Percentiles rank a stretch among this genome's conserved stretches.
Evolutionary conservation across 2,329 filamentous ascomycete species (phyloP).

Genomic region (Diplodia sapinea): DNA sequence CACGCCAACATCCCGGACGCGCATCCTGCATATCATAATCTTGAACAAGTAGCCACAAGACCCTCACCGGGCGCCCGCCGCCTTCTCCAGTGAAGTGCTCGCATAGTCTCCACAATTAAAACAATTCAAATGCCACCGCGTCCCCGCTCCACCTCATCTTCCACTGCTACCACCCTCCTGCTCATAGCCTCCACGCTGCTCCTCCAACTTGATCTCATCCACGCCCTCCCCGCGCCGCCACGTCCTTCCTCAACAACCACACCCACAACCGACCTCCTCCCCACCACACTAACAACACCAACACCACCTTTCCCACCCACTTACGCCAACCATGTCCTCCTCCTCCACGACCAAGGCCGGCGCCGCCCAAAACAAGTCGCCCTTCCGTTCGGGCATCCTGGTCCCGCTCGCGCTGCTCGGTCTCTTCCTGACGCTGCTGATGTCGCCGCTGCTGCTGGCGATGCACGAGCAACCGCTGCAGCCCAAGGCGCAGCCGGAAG

Average conservation of each 20-base stretch:
- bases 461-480: slow-evolving; percentile 28
- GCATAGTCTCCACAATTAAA: slow-evolving; percentile 25
- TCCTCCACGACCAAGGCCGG: neutral
- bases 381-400: slow-evolving; percentile 24
- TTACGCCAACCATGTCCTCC: slow-evolving; percentile 17
- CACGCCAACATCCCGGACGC: slow-evolving; percentile 21
- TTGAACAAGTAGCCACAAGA: slow-evolving; percentile 22
- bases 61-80: slow-evolving; percentile 6
- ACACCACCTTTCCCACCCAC: slow-evolving; percentile 1
- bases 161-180: neutral
- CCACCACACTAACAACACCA: neutral
- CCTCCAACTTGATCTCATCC: neutral
- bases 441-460: slow-evolving; percentile 29
- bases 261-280: too few relatives aligned
- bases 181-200: slow-evolving; percentile 6
- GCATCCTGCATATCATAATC: slow-evolving; percentile 29
- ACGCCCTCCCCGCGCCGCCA: neutral
- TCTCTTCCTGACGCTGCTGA: slow-evolving; percentile 28
- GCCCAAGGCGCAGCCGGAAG: slow-evolving; percentile 16
- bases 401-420: slow-evolving; percentile 20
- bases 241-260: neutral
- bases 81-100: slow-evolving; percentile 18
- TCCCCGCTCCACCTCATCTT: slow-evolving; percentile 5
- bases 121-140: slow-evolving; percentile 18
- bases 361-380: slow-evolving; percentile 12